Evolutionary conservation across 2,329 filamentous ascomycete species (phyloP), one percentile per base, ranked within the genome.

Genomic region (Phyllosticta capitalensis): DNA sequence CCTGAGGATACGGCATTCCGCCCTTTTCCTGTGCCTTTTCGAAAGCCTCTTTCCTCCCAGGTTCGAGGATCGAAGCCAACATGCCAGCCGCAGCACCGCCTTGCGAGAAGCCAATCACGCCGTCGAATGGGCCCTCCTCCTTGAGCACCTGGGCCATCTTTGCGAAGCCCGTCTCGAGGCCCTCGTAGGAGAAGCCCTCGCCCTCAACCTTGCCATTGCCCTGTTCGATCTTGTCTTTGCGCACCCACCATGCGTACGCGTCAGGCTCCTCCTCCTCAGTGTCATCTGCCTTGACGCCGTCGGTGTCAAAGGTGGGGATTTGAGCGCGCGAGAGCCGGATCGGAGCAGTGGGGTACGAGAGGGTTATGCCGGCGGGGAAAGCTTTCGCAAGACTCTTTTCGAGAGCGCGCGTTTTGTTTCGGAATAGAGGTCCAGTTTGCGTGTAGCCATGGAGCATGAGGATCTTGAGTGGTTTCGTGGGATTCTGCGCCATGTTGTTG

Each of bases 401-500:
- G 1, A 96, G 79, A 10, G 90, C 90, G 72, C 90, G 89, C 52
- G 90, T 95, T 77, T 96, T 96, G 72, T 87, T 83, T 71, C 84
- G 87, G 82, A 96, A 96, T 63, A 91, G 79, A 3, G 86, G 74
- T 3, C 92, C 91, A 26, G 89, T 95, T 79, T 97, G 92, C 7
- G 92, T 96, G 81, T 86, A 96, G 73, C 92, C 88, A 67, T 80
- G 78, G 12, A 80, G 74, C 77, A 79, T 78, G 61, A 80, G 71
- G 62, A 80, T 71, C 55, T 75, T 75, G 61, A 80, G 70, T 33
- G 71, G 70, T 14, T 65, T 67, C 12, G 65, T 64, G 17, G 71
- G 71, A 1, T 68, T 65, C 12, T 65, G 62, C 52, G 68, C 61
- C 70, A 73, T 74, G 59, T 60, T 70, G 60, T 67, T 59, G 38